These are phyloP conservation scores for Purshia tridentata DNA, from an alignment of 306 rosid genomes.

Conservation along the genomic window DNA sequence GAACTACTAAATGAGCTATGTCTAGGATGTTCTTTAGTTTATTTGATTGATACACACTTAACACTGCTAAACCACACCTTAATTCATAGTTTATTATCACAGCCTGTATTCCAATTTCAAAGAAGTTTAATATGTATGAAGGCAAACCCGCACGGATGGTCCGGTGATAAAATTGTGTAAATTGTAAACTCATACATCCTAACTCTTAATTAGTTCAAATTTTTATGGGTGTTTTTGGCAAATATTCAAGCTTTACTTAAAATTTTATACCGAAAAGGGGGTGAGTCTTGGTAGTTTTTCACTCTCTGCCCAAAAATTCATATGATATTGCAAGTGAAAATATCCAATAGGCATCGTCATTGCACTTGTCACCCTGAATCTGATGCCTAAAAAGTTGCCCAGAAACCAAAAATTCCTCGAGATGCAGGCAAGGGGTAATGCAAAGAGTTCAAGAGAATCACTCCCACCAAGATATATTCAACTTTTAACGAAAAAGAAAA, in stretches of 20 bases:
- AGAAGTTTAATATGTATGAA: neutral
- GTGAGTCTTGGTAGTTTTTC: no score
- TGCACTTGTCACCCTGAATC: constrained; percentile 22
- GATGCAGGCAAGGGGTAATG: constrained; percentile 46
- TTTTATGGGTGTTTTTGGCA: no score
- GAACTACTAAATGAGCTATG: constrained; percentile 22
- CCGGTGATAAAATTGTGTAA: no score
- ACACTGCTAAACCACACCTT: constrained; percentile 6
- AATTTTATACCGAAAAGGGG: no score
- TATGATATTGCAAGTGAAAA: neutral
- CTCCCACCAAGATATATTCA: constrained; percentile 46
- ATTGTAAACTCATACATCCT: no score
- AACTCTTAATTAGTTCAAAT: no score
- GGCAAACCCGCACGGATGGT: no score
- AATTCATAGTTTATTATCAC: neutral
- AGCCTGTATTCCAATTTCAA: neutral
- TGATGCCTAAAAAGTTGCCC: constrained; percentile 7
- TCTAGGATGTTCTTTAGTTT: constrained; percentile 15
- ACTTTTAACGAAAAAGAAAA: constrained; percentile 32
- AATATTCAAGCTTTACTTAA: no score
- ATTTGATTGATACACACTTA: neutral
- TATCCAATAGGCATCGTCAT: constrained; percentile 15
- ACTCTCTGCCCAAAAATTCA: no score
- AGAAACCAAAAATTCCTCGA: constrained; percentile 40
- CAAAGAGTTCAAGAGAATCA: constrained; percentile 29